Evolutionary conservation across 768 basidiomycete species (phyloP).

Genomic region (Lactarius indigo): DNA sequence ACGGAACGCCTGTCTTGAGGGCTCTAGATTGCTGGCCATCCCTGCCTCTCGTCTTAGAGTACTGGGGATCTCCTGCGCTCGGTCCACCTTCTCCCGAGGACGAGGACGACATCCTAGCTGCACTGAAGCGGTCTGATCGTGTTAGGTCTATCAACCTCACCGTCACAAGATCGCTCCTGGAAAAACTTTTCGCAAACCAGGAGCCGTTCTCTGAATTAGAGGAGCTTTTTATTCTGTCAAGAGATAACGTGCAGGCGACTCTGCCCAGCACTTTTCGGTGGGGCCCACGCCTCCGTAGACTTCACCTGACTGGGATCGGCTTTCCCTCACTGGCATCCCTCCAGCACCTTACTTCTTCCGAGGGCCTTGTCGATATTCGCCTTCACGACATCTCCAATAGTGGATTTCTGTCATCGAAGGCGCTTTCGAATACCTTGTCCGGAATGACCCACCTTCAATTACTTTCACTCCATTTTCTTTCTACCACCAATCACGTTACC

Average conservation of each 20-base stretch:
- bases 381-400: background rate
- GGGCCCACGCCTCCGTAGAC: background rate
- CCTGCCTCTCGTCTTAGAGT: background rate
- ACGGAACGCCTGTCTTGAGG: background rate
- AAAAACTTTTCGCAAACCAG: background rate
- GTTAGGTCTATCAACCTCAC: background rate
- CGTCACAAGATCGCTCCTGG: background rate
- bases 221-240: background rate
- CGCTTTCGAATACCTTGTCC: background rate
- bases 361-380: background rate
- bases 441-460: background rate
- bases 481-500: no score
- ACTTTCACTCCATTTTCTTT: no score
- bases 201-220: no score
- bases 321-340: background rate
- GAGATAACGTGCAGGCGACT: background rate
- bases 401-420: background rate
- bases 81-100: background rate
- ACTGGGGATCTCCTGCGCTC: background rate
- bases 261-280: background rate
- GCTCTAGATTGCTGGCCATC: background rate
- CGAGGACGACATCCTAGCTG: background rate
- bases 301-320: no score
- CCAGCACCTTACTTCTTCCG: background rate
- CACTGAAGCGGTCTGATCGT: background rate